Conservation (phyloP, 306 rosid genomes). For the Quillaja saponaria region DNA sequence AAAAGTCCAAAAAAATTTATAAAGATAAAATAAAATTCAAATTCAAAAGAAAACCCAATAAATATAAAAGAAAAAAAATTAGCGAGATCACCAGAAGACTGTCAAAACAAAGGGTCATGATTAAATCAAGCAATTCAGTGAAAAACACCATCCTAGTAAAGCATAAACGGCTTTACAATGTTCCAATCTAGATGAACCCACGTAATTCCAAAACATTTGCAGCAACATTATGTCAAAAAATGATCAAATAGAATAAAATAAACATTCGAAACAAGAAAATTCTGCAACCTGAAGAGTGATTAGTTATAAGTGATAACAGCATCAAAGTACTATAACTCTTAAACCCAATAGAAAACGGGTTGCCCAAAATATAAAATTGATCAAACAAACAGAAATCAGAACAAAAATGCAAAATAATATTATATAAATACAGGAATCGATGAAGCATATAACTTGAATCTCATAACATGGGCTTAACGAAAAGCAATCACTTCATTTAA, state of each 20-base stretch:
- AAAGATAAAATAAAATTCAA: too few relatives aligned
- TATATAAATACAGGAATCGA: slow-evolving; percentile 7
- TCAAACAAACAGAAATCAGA: slow-evolving; percentile 1
- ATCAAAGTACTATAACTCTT: slow-evolving; percentile 4
- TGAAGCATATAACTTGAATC: neutral
- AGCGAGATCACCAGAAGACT: neutral
- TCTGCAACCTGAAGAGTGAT: slow-evolving; percentile 11
- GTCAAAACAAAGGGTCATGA: too few relatives aligned
- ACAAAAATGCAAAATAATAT: slow-evolving; percentile 2
- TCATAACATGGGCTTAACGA: neutral
- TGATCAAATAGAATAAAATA: neutral
- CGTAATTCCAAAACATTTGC: neutral
- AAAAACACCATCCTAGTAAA: neutral
- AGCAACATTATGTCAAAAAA: slow-evolving; percentile 3
- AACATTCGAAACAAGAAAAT: slow-evolving; percentile 14
- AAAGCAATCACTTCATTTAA: neutral
- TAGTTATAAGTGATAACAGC: too few relatives aligned
- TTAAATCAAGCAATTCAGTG: neutral
- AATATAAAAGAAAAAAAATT: neutral
- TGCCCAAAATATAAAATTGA: slow-evolving; percentile 7
- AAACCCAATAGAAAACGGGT: neutral
- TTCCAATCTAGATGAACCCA: slow-evolving; percentile 1
- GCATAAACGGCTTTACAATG: slow-evolving; percentile 9
- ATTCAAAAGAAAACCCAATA: neutral
- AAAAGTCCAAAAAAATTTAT: neutral